A percentile compares a stretch with the other conserved stretches of the same genome.
Evolutionary conservation across 176 grass and related monocot species (phyloP).

Genomic region (Musa schizocarpa): DNA sequence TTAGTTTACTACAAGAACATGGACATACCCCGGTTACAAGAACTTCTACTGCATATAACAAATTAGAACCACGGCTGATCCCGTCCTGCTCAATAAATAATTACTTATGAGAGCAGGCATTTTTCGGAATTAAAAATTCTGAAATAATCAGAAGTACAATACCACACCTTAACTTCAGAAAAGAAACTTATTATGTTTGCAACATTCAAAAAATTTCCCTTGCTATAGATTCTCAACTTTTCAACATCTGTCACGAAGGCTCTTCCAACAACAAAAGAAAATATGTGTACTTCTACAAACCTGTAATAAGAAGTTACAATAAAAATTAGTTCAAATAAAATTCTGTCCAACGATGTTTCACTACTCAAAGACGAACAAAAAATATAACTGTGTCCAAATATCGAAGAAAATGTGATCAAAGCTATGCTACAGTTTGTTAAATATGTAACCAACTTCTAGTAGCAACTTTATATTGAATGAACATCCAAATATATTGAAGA

Average conservation of each 20-base stretch:
- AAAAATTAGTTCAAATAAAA: slow-evolving; percentile 11
- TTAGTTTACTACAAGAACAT: slow-evolving; percentile 20
- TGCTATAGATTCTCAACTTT: slow-evolving; percentile 87
- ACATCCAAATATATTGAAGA: not conserved
- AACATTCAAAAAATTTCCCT: slow-evolving; percentile 72
- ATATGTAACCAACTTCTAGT: not conserved
- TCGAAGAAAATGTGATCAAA: not conserved
- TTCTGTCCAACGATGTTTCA: slow-evolving; percentile 1
- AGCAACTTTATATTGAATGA: not conserved
- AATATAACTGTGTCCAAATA: not conserved
- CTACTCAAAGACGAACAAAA: not conserved
- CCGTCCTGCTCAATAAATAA: slow-evolving; percentile 56
- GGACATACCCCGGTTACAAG: slow-evolving; percentile 89
- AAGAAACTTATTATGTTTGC: slow-evolving; percentile 79
- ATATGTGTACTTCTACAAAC: slow-evolving; percentile 98
- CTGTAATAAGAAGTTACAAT: slow-evolving; percentile 32
- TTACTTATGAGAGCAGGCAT: slow-evolving; percentile 6
- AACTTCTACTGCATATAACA: slow-evolving; percentile 88
- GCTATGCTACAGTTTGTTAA: no score
- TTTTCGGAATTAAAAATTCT: slow-evolving; percentile 8
- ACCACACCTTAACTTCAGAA: slow-evolving; percentile 73
- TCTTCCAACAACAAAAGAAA: slow-evolving; percentile 99
- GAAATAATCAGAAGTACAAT: slow-evolving; percentile 16
- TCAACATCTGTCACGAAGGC: slow-evolving; percentile 98
- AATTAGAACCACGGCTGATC: slow-evolving; percentile 81